Base-by-base conservation (phyloP, 2,329 filamentous ascomycete genomes). In the Alternaria conjuncta region DNA sequence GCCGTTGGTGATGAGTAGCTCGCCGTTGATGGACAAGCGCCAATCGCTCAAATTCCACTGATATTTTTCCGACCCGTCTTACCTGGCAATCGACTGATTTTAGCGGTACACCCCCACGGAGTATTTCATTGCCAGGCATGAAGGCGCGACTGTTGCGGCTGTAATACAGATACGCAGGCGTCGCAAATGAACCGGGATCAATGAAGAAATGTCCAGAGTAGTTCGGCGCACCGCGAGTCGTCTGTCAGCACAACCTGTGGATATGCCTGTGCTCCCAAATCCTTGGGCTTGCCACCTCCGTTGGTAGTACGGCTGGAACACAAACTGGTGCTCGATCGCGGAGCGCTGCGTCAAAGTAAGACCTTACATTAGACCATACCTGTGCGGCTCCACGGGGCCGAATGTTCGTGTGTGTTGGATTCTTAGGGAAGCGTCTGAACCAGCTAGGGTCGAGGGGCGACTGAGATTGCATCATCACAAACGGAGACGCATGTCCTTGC, bases 301-400 rank as follows among this genome's bases (percentile, higher is more conserved):
- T 55, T 60, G 32, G 21, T 59, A 44, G 44, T 44, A 55, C 44
- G 26, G 44, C 7, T 41, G 28, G 32, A 36, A 60, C 57, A 63
- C 54, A 13, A 13, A 25, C 47, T 30, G 36, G 15, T 45, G 56
- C 36, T 30, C 28, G 26, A 32, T 51, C 7, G 18, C 18, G 20
- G n/a, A 51, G 32, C 18, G 20, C 20, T 11, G 47, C 26, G 18
- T 21, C 26, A 51, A 2, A 15, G 44, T 46, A 23, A 51, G 47
- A 32, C 47, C 26, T 15, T 32, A 28, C 47, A 32, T 20, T 18
- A 21, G 26, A 21, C n/a, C 15, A 15, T 10, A 15, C 36, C 36
- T 41, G 36, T 41, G 36, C 36, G 36, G 36, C 15, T 41, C n/a
- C 18, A 23, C 13, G 12, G 26, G 47, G 26, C 47, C 30, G 26